phyloP scores from a whole-genome alignment of 192 early-diverging fungal genomes.

The Diversispora epigaea region DNA sequence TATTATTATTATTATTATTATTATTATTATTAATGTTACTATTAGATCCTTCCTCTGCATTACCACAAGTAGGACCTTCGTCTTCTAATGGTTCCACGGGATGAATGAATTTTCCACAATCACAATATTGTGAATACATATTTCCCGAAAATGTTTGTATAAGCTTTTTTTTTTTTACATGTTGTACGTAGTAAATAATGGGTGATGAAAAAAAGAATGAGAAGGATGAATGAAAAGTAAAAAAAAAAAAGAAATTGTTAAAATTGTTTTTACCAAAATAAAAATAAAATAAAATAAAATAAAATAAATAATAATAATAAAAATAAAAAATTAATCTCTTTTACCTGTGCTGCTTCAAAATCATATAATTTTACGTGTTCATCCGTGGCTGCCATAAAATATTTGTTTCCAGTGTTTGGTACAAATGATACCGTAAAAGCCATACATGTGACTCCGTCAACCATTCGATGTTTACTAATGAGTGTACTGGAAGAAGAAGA shows the following conservation, averaged over 20 bases:
- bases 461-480: constrained; percentile 63
- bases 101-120: constrained; percentile 87
- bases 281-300: background rate
- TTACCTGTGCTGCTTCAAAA: constrained; percentile 72
- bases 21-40: too few species aligned
- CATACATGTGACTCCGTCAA: constrained; percentile 90
- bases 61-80: constrained; percentile 30
- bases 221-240: too few species aligned
- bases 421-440: constrained; percentile 93
- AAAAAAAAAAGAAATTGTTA: too few species aligned
- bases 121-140: constrained; percentile 93
- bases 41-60: constrained; percentile 33
- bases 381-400: constrained; percentile 88
- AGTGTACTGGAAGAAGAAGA: constrained; percentile 47
- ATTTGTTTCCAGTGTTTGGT: constrained; percentile 90
- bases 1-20: too few species aligned
- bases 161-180: constrained; percentile 37
- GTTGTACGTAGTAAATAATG: too few species aligned
- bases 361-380: constrained; percentile 88
- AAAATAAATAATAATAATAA: background rate
- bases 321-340: constrained; percentile 1
- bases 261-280: background rate
- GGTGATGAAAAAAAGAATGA: too few species aligned
- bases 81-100: constrained; percentile 46
- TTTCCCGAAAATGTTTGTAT: constrained; percentile 60